Conservation (phyloP, 2,329 filamentous ascomycete genomes). For the Neopestalotiopsis sp. region DNA sequence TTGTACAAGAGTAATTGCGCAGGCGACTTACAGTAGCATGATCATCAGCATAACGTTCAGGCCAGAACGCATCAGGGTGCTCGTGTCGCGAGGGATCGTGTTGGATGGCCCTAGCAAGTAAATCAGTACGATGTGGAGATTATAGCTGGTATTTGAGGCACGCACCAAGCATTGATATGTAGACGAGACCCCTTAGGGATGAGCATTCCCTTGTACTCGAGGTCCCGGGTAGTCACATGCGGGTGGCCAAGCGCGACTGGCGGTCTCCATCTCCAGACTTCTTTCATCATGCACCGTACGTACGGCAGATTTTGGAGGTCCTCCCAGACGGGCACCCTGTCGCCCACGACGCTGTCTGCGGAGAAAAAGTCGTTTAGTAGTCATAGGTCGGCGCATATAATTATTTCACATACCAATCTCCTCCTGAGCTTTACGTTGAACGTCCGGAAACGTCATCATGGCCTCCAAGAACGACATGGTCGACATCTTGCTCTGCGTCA, state of each 20-base stretch:
- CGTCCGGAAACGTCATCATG: not conserved
- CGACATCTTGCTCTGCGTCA: conserved; percentile 5
- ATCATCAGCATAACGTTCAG: not conserved
- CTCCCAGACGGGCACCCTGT: not conserved
- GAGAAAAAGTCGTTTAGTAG: not conserved
- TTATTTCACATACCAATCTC: not conserved
- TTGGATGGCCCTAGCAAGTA: not conserved
- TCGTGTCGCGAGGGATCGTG: not conserved
- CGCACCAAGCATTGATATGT: not conserved
- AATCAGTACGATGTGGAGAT: not conserved
- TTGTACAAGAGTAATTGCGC: not conserved
- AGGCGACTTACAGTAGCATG: not conserved
- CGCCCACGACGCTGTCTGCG: not conserved
- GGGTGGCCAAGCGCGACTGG: conserved; percentile 1
- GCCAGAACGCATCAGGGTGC: not conserved
- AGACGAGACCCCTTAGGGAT: not conserved
- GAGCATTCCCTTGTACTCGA: conserved; percentile 7
- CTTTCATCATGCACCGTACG: conserved; percentile 9
- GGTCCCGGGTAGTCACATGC: not conserved
- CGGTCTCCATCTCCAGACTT: conserved; percentile 3
- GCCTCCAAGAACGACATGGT: conserved; percentile 9
- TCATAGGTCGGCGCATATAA: not conserved
- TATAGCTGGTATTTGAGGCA: not conserved
- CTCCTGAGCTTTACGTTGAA: not conserved
- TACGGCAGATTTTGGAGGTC: not conserved